Conservation (phyloP, 768 basidiomycete species). For the Tylopilus intermedius region DNA sequence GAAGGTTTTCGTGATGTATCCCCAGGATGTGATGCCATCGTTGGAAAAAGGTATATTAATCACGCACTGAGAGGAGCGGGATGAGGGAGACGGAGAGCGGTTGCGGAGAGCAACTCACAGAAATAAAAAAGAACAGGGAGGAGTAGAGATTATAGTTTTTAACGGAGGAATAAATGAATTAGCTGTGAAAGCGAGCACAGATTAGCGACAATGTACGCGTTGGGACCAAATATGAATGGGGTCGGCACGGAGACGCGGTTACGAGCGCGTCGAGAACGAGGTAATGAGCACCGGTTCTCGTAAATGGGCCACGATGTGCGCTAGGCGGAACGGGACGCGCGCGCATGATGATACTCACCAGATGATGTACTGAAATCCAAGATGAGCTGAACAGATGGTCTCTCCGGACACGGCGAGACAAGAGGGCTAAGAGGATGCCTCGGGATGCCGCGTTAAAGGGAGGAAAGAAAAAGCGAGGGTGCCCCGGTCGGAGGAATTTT, state of each 20-base stretch:
- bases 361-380: slow-evolving; percentile 29
- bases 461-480: slow-evolving; percentile 29
- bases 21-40: slow-evolving; percentile 33
- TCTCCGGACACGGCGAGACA: slow-evolving; percentile 14
- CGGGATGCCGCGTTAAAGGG: slow-evolving; percentile 22
- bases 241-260: slow-evolving; percentile 31
- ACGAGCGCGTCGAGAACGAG: slow-evolving; percentile 26
- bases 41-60: slow-evolving; percentile 22
- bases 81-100: slow-evolving; percentile 13
- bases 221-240: slow-evolving; percentile 13
- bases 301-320: slow-evolving; percentile 31
- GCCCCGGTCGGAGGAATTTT: slow-evolving; percentile 29
- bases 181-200: slow-evolving; percentile 26
- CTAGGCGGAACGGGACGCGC: slow-evolving; percentile 28
- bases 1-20: slow-evolving; percentile 62
- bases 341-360: slow-evolving; percentile 30
- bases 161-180: slow-evolving; percentile 33
- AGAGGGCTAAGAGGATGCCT: slow-evolving; percentile 22
- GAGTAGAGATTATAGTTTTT: slow-evolving; percentile 32
- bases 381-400: slow-evolving; percentile 16
- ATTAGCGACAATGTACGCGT: slow-evolving; percentile 26
- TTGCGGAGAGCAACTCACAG: slow-evolving; percentile 23
- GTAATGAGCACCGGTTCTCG: slow-evolving; percentile 24
- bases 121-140: slow-evolving; percentile 22
- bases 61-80: slow-evolving; percentile 23